Conservation (phyloP, 768 basidiomycete genomes). For the Cystobasidium onofrii region DNA sequence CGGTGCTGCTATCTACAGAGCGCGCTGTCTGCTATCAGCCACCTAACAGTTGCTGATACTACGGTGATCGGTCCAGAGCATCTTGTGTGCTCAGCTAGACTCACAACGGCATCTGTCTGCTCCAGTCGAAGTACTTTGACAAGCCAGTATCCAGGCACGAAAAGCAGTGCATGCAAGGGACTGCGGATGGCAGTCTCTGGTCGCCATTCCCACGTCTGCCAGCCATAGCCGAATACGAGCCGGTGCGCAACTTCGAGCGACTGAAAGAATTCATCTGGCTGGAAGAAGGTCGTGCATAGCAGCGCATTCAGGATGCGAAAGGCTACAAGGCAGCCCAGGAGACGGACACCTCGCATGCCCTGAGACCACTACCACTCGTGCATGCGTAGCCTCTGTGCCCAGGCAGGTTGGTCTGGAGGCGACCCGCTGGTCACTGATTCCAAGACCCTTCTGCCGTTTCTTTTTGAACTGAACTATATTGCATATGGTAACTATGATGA, state of each 20-base stretch:
- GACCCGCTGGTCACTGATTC: too few species aligned
- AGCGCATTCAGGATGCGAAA: constrained; percentile 51
- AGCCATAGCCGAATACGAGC: constrained; percentile 81
- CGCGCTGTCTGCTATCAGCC: too few species aligned
- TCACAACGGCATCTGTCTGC: constrained; percentile 56
- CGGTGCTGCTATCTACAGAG: constrained; percentile 65
- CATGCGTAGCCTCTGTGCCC: neutral
- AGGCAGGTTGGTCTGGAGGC: neutral
- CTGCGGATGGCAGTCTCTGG: constrained; percentile 60
- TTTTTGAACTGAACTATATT: too few species aligned
- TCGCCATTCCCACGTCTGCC: constrained; percentile 93
- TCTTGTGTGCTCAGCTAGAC: constrained; percentile 42
- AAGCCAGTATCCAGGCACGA: constrained; percentile 67
- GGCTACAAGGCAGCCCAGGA: constrained; percentile 45
- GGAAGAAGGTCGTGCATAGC: constrained; percentile 74
- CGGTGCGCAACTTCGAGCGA: constrained; percentile 84
- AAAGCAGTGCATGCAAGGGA: constrained; percentile 70
- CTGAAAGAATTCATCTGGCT: constrained; percentile 96
- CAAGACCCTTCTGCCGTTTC: too few species aligned
- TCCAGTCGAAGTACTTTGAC: constrained; percentile 58
- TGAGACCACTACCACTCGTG: neutral
- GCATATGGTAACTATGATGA: too few species aligned
- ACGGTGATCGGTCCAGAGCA: constrained; percentile 23
- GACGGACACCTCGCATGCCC: neutral
- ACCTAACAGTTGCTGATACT: too few species aligned